Evolutionary conservation across 805 yeast species (phyloP).

Genomic region (Wickerhamiella spandovensis): DNA sequence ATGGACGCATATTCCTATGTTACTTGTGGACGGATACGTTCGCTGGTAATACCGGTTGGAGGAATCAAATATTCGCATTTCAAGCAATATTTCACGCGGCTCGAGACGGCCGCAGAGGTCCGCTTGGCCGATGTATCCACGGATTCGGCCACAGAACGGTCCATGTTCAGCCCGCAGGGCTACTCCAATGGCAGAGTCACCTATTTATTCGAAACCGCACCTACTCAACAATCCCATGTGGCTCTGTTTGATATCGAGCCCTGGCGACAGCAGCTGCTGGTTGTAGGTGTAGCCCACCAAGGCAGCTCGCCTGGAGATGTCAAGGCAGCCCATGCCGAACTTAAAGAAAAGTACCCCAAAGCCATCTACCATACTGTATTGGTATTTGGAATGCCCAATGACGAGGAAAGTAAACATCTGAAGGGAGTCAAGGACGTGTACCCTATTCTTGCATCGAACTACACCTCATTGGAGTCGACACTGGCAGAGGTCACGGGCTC

Average conservation of each 20-base stretch:
- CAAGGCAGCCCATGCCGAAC: conserved; percentile 23
- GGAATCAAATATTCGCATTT: conserved; percentile 32
- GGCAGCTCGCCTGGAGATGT: conserved; percentile 9
- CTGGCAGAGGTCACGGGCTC: conserved; percentile 60
- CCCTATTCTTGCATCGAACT: conserved; percentile 19
- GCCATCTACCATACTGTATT: conserved; percentile 43
- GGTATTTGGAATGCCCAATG: conserved; percentile 32
- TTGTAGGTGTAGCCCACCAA: conserved; percentile 32
- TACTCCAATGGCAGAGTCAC: conserved; percentile 67
- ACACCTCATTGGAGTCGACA: conserved; percentile 40
- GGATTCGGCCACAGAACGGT: conserved; percentile 18
- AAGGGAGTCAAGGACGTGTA: not conserved
- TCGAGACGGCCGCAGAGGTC: conserved; percentile 45
- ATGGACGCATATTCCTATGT: conserved; percentile 31
- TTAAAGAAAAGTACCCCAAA: conserved; percentile 36
- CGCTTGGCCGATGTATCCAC: conserved; percentile 67
- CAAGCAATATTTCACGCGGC: conserved; percentile 28
- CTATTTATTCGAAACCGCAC: conserved; percentile 38
- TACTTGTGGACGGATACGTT: conserved; percentile 52
- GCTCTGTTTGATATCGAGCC: conserved; percentile 85
- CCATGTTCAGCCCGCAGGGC: conserved; percentile 67
- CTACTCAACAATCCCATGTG: conserved; percentile 41
- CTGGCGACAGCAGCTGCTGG: conserved; percentile 53
- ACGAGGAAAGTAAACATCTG: not conserved
- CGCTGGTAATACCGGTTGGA: conserved; percentile 57